A percentile compares a stretch with the other conserved stretches of the same genome.
phyloP scores from a whole-genome alignment of 371 early-diverging fungal species.

The Gilbertella persicaria region DNA sequence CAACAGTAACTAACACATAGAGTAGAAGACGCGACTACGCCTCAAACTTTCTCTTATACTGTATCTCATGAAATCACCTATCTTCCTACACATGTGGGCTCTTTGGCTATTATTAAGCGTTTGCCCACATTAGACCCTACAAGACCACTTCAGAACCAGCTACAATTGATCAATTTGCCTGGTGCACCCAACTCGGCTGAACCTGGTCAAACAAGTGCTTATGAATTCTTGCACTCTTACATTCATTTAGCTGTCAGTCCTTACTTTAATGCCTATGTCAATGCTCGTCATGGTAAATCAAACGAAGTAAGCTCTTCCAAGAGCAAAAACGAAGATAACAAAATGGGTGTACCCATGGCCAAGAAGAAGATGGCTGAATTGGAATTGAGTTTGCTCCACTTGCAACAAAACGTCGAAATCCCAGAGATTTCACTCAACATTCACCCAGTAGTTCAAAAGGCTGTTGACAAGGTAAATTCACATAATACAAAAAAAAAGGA shows the following conservation, averaged over 20 bases:
- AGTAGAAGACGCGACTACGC: constrained; percentile 39
- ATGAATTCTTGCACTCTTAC: constrained; percentile 89
- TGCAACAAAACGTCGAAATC: constrained; percentile 98
- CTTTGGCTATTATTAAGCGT: constrained; percentile 90
- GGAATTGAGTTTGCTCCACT: constrained; percentile 89
- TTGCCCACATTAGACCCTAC: constrained; percentile 72
- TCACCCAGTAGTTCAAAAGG: constrained; percentile 82
- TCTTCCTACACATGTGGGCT: constrained; percentile 74
- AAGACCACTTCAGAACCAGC: constrained; percentile 76
- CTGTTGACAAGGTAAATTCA: constrained; percentile 67
- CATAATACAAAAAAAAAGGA: background rate
- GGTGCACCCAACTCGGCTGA: constrained; percentile 75
- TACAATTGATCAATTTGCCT: constrained; percentile 91
- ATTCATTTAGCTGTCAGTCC: constrained; percentile 95
- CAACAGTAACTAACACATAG: background rate
- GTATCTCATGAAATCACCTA: constrained; percentile 79
- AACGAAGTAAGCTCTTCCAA: constrained; percentile 17
- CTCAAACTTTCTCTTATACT: constrained; percentile 60
- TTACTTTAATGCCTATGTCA: constrained; percentile 94
- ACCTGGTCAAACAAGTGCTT: constrained; percentile 69
- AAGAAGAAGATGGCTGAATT: constrained; percentile 98
- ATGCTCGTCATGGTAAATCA: constrained; percentile 65
- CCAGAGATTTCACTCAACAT: constrained; percentile 89
- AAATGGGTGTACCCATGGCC: constrained; percentile 90
- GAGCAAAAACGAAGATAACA: constrained; percentile 79